These are phyloP conservation scores for Dactylellina haptotyla DNA, from an alignment of 2,329 filamentous ascomycete genomes.

Conservation along the genomic window DNA sequence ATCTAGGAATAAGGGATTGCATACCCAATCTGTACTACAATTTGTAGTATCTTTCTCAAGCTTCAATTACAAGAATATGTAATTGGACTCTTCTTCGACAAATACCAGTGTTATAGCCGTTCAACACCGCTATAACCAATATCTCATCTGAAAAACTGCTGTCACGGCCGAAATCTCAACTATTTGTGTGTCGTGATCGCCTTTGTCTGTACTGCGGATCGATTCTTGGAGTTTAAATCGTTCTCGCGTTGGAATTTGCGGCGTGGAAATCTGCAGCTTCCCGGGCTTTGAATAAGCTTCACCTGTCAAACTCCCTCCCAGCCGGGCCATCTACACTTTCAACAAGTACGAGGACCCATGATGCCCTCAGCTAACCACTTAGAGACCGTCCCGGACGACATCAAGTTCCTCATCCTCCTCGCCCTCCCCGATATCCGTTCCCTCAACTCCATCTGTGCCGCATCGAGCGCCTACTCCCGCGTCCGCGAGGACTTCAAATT, in stretches of 20 bases:
- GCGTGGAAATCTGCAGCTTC: too few species aligned
- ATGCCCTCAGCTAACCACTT: neutral
- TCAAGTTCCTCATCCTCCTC: slow-evolving; percentile 5
- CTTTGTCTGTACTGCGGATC: neutral
- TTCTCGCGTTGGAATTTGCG: neutral
- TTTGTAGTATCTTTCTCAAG: too few species aligned
- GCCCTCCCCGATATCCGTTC: slow-evolving; percentile 2
- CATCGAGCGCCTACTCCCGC: neutral
- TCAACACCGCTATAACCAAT: neutral
- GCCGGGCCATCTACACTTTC: too few species aligned
- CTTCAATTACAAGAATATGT: neutral
- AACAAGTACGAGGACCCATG: neutral
- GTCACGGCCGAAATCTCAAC: too few species aligned
- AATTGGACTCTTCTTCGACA: neutral
- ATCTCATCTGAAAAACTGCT: neutral
- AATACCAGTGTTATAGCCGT: neutral
- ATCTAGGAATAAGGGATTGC: too few species aligned
- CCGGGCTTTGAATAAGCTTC: too few species aligned
- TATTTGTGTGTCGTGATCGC: too few species aligned
- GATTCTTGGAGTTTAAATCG: neutral
- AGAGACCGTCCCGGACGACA: slow-evolving; percentile 1
- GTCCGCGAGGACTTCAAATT: neutral
- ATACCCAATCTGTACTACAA: too few species aligned
- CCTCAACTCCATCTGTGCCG: neutral
- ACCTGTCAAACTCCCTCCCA: too few species aligned